Evolutionary conservation across 106 monocot genomes (phyloP), one percentile per base, ranked within the genome.

Genomic region (Platanthera zijinensis): DNA sequence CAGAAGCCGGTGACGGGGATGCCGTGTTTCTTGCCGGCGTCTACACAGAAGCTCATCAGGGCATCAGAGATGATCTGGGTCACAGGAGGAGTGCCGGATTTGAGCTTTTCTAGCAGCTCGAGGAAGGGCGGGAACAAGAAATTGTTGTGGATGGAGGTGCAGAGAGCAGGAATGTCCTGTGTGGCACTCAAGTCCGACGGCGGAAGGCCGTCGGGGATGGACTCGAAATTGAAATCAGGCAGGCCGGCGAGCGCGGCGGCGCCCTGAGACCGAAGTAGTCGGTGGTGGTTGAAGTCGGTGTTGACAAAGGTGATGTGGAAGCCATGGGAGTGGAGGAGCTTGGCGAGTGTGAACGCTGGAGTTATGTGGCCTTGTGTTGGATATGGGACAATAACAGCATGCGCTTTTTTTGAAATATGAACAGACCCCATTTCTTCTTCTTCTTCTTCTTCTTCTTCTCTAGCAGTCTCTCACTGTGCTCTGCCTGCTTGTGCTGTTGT

Each of bases 241-340:
- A 21, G 48, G 10, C 47, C 47, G 39, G 11, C 21, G 67, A 39
- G 11, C 21, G 71, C 45, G 19, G 56, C 61, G n/a, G 13, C 18
- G 45, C 48, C 39, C 14, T 13, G 32, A 1, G 78, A 68, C 17
- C 78, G 51, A 39, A 78, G 67, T 25, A 78, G 78, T 51, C 78
- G 78, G 50, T 19, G 10, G 78, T 75, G 52, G 77, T 15, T 82
- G 61, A 57, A 71, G 18, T 77, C 56, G 6, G 82, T 82, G 72
- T 82, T 57, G 18, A 83, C 68, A 66, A 83, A 78, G 18, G 82
- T 83, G 39, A 83, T 49, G 74, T 66, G 54, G 67, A 83, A 83
- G 78, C 82, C 82, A 21, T 73, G 61, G 73, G 59, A 77, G 72
- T 82, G 73, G 73, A 82, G 82, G 73, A 82, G 73, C 73, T 78